Conservation (phyloP, 768 basidiomycete genomes). For the Tylopilus felleus region DNA sequence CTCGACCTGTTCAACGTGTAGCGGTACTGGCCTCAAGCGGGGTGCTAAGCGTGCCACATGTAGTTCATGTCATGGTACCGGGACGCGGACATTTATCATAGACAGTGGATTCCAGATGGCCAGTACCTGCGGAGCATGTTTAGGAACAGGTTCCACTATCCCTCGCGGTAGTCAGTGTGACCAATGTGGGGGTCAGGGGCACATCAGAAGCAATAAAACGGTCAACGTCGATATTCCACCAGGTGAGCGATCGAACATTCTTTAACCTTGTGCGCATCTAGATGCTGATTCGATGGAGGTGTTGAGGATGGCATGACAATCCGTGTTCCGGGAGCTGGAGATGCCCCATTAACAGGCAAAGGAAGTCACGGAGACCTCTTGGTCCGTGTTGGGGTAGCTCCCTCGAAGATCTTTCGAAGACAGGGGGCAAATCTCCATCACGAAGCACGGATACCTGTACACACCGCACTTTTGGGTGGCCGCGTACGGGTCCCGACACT, state of each 20-base stretch:
- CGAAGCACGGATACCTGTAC: conserved; percentile 84
- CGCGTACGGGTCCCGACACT: conserved; percentile 89
- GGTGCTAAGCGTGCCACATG: conserved; percentile 84
- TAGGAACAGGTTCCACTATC: conserved; percentile 75
- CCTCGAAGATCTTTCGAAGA: conserved; percentile 82
- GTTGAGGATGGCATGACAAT: conserved; percentile 95
- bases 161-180: conserved; percentile 77
- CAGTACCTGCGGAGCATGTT: conserved; percentile 80
- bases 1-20: conserved; percentile 79
- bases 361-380: conserved; percentile 82
- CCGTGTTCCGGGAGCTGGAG: conserved; percentile 75
- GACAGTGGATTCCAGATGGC: conserved; percentile 97
- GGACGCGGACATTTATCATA: conserved; percentile 84
- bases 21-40: conserved; percentile 80
- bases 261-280: background rate
- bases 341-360: conserved; percentile 76
- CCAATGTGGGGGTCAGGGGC: conserved; percentile 82
- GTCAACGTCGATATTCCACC: conserved; percentile 83
- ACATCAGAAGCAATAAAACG: conserved; percentile 74
- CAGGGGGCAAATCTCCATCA: conserved; percentile 93
- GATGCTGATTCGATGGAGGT: conserved; percentile 43
- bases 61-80: conserved; percentile 77
- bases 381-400: conserved; percentile 78
- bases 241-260: conserved; percentile 47
- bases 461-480: conserved; percentile 91